phyloP scores from a whole-genome alignment of 1,139 yeast genomes.

The Casaregolazyma suthepensis region DNA sequence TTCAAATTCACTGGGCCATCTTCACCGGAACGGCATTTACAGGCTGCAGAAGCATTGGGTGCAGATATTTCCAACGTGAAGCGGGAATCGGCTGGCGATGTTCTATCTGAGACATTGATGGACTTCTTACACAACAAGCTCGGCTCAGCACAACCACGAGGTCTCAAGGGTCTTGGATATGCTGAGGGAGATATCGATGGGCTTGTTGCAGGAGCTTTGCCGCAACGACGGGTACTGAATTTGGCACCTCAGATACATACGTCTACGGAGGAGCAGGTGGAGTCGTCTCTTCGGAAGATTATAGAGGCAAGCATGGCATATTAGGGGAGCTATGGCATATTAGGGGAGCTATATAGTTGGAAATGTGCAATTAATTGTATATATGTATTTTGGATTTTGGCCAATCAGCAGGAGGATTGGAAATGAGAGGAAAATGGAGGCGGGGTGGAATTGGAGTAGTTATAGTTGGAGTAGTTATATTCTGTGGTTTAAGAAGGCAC shows the following conservation, averaged over 20 bases:
- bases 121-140: constrained; percentile 33
- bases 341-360: not conserved
- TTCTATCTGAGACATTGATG: constrained; percentile 32
- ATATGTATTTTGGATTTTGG: too few species aligned
- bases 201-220: constrained; percentile 37
- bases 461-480: too few species aligned
- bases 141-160: constrained; percentile 33
- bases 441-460: too few species aligned
- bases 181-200: constrained; percentile 28
- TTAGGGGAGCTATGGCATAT: constrained; percentile 1
- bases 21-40: constrained; percentile 37
- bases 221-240: constrained; percentile 36
- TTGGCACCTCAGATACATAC: constrained; percentile 32
- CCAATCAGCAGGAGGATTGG: too few species aligned
- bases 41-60: constrained; percentile 36
- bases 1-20: constrained; percentile 37
- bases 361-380: too few species aligned
- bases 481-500: too few species aligned
- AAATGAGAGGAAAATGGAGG: too few species aligned
- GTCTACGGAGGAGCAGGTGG: constrained; percentile 26
- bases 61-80: constrained; percentile 35
- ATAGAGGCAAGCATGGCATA: constrained; percentile 19
- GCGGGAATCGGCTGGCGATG: constrained; percentile 36
- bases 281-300: constrained; percentile 24
- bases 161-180: constrained; percentile 34